Evolutionary conservation across 805 yeast species (phyloP), one percentile per base, ranked within the genome.

Genomic region (Kuraishia cidri): DNA sequence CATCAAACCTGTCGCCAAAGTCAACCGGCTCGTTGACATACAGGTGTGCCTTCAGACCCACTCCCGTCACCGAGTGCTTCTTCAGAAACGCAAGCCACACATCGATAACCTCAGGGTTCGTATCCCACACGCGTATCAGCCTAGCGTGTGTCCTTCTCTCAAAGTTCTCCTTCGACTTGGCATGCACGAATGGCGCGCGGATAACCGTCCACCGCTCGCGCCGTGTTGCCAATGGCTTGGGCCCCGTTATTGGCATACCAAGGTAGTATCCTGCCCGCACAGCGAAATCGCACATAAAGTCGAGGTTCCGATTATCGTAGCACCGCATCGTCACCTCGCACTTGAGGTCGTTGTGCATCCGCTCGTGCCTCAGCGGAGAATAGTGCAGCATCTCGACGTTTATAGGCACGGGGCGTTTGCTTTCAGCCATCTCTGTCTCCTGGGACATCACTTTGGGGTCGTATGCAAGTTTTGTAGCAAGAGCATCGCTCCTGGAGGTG

Each of bases 121-220:
- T 73, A 55, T 92, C 97, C 68, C 74, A 87, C 19, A 86, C 82
- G 43, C 67, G 69, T 42, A 92, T 64, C 38, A 72, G 54, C 40
- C 94, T 74, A 46, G 79, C 75, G 54, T 75, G 83, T 1, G 97
- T 92, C 31, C 73, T 69, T 62, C 97, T 78, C 62, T 84, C 83
- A 60, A 83, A 92, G 65, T 90, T 92, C 62, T 90, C 95, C 61
- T 92, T 92, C 7, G 92, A 71, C 55, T 87, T 88, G 33, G 97
- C 94, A 50, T 85, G 92, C 14, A 83, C 95, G 54, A 92, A 92
- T 2, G 97, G 97, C 3, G 95, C 78, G 54, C 79, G 74, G 48
- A 81, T 87, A 28, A 92, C 95, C 0, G 98, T 92, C 85, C 95
- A 90, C 45, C 87, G 72, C 56, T 90, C 83, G 46, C 78, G 73